Conservation (phyloP, 73 alveolate species). For the Paramecium pentaurelia region DNA sequence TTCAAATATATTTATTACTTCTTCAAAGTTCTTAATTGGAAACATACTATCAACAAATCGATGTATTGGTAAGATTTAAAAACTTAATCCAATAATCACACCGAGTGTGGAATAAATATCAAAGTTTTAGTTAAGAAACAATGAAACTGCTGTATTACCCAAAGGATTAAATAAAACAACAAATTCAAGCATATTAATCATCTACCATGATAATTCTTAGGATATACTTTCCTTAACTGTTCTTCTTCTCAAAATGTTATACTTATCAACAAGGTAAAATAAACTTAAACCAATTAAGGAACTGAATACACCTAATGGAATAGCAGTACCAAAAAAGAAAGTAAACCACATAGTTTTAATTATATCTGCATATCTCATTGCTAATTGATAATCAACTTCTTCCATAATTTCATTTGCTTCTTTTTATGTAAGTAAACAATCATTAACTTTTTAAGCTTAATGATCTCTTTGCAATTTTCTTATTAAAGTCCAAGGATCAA, state of each 20-base stretch:
- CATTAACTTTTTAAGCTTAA: background rate
- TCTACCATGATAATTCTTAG: conserved; percentile 49
- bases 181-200: conserved; percentile 2
- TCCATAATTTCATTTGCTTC: conserved; percentile 49
- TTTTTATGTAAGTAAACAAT: conserved; percentile 26
- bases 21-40: conserved; percentile 37
- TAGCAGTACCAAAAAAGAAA: conserved; percentile 47
- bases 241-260: conserved; percentile 50
- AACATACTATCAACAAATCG: background rate
- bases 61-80: background rate
- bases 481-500: conserved; percentile 47
- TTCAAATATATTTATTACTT: background rate
- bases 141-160: background rate
- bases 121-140: background rate
- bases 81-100: background rate
- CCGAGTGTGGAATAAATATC: background rate
- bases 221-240: conserved; percentile 57
- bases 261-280: conserved; percentile 46
- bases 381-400: conserved; percentile 33
- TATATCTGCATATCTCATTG: conserved; percentile 55
- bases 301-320: conserved; percentile 52
- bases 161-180: conserved; percentile 10
- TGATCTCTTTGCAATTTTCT: conserved; percentile 26
- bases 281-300: conserved; percentile 43
- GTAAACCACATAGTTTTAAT: conserved; percentile 63